Conservation (phyloP, 1,284 basidiomycete genomes). For the Ustilago lituana region DNA sequence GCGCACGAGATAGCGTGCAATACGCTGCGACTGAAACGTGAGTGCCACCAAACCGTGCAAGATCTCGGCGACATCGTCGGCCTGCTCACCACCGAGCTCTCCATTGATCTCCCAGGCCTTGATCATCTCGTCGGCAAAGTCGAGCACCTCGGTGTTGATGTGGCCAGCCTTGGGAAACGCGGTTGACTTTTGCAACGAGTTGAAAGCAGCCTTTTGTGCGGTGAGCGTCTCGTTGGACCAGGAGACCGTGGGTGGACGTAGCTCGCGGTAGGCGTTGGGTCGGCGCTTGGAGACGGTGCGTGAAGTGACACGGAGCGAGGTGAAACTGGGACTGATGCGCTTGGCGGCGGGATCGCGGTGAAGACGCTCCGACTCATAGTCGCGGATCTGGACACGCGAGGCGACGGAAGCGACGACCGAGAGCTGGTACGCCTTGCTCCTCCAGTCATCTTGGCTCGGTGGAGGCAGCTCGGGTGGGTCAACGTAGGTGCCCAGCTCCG, state of each 20-base stretch:
- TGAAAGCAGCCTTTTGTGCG: constrained; percentile 42
- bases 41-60: constrained; percentile 59
- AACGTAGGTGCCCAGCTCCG: constrained; percentile 42
- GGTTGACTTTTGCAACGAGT: constrained; percentile 70
- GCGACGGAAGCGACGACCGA: constrained; percentile 52
- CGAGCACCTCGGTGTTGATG: constrained; percentile 80
- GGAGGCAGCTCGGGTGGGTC: constrained; percentile 43
- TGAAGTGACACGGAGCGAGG: constrained; percentile 40
- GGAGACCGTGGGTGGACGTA: constrained; percentile 41
- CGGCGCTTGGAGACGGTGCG: constrained; percentile 60
- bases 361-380: constrained; percentile 54
- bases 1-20: constrained; percentile 56
- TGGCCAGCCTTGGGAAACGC: constrained; percentile 85
- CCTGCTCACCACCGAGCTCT: constrained; percentile 55
- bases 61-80: constrained; percentile 62
- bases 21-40: constrained; percentile 64
- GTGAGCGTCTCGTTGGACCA: constrained; percentile 62
- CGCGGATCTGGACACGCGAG: constrained; percentile 54
- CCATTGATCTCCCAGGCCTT: constrained; percentile 77
- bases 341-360: constrained; percentile 43
- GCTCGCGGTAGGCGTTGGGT: constrained; percentile 39
- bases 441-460: constrained; percentile 51
- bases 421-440: constrained; percentile 58
- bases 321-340: constrained; percentile 27
- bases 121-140: constrained; percentile 83